Evolutionary conservation across 2,329 filamentous ascomycete genomes (phyloP), one percentile per base, ranked within the genome.

Genomic region (Anthostomella pinea): DNA sequence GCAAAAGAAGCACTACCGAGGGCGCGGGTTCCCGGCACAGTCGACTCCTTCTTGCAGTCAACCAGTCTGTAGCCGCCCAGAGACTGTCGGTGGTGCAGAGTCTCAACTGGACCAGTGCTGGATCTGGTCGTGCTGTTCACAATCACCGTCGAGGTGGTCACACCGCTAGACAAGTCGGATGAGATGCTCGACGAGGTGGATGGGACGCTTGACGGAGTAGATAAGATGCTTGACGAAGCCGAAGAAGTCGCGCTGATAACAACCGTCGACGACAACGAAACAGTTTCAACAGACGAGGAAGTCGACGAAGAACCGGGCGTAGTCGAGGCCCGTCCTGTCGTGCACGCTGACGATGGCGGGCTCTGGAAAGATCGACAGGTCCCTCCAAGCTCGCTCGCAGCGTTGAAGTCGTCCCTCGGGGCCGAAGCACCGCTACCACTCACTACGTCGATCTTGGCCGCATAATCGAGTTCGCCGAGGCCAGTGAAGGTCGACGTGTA

Each of bases 21-120:
- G 5, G 73, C 71, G n/a, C 73, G 66, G 7, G 43, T 52, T 16
- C 57, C 61, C 7, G 23, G 18, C 2, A n/a, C 30, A 9, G 58
- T 59, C 5, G 63, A 66, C 43, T 75, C 73, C n/a, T 64, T 69
- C 57, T 67, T 68, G 54, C 72, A 77, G 33, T 65, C 66, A n/a
- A 68, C 58, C 33, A 70, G 58, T 9, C 42, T 56, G 42, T 74
- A 75, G 8, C 63, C 63, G 6, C 67, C 68, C 4, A 76, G 53
- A 0, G 53, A 57, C 6, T 58, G 49, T 29, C 65, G 65, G 39
- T 67, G 64, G 29, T 52, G 49, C 6, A 60, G 58, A 0, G 58
- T 60, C n/a, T 57, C 57, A 13, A 49, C 53, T 5, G 63, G 47
- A 2, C 35, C 39, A 22, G 53, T 50, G 14, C 45, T 49, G 13